Evolutionary conservation across 176 grass and related monocot species (phyloP), one percentile per base, ranked within the genome.

Genomic region (Raddia distichophylla): DNA sequence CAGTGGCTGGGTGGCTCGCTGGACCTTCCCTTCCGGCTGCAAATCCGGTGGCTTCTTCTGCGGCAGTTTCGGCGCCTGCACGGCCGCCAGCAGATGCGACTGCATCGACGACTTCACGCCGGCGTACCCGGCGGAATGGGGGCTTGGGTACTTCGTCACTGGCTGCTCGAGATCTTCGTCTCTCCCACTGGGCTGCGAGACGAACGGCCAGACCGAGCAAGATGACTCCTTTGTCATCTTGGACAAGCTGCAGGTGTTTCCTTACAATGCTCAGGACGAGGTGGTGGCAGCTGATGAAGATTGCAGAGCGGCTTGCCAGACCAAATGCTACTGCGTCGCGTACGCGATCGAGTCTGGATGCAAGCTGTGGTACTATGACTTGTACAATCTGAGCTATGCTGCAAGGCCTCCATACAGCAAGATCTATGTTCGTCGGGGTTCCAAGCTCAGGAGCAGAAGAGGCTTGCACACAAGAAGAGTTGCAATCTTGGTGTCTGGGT

Each of bases 281-380:
- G 45, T 45, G 27, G 83, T 64, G 13, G 53, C 35, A 47, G 68
- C 34, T 13, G 20, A 69, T 7, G 56, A 82, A 48, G 73, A 86
- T 45, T 90, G 88, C 64, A 73, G 84, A 82, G 61, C 5, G 10
- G 63, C 78, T 13, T 90, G 88, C 18, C 4, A 17, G 48, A 87
- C 18, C 73, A 87, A 87, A 73, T 91, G 89, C 63, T 87, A 80
- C 70, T 87, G 89, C 18, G 51, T 82, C 2, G 89, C 89, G 16
- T 91, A 83, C 66, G 57, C 84, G 3, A 71, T 49, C 75, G 43
- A 11, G 27, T 12, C 60, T 14, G 74, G 60, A 58, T 91, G 89
- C 84, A 76, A 51, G 47, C 42, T 91, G 0, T 91, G 89, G 89
- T 62, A 74, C 22, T 51, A 81, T 8, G 17, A 83, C 20, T 13